phyloP scores from a whole-genome alignment of 768 basidiomycete genomes.

The Melanogaster broomeanus region DNA sequence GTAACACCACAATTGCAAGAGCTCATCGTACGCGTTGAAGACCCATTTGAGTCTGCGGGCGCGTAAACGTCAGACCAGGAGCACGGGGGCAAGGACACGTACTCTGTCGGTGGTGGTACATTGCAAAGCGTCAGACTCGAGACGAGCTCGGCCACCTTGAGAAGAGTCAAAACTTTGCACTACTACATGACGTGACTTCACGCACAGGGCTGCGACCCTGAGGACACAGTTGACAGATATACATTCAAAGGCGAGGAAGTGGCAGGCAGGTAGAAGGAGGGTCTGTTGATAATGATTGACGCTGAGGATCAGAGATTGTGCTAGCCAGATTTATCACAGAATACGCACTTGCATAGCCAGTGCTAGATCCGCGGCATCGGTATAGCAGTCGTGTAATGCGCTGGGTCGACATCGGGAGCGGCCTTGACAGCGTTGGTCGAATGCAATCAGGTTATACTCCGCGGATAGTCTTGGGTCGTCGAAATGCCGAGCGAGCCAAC shows the following conservation, averaged over 20 bases:
- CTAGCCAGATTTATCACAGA: not conserved
- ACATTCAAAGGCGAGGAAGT: slow-evolving; percentile 71
- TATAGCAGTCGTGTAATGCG: slow-evolving; percentile 70
- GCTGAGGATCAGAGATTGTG: not conserved
- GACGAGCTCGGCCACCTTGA: slow-evolving; percentile 72
- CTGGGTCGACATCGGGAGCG: slow-evolving; percentile 54
- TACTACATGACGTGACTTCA: slow-evolving; percentile 10
- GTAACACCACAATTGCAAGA: slow-evolving; percentile 62
- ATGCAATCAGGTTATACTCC: slow-evolving; percentile 70
- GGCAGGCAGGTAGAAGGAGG: slow-evolving; percentile 65
- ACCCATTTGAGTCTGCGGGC: slow-evolving; percentile 54
- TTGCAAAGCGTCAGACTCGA: slow-evolving; percentile 69
- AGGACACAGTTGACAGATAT: slow-evolving; percentile 58
- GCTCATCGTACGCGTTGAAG: slow-evolving; percentile 62
- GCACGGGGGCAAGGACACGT: slow-evolving; percentile 25
- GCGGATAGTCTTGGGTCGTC: slow-evolving; percentile 61
- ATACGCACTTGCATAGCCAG: slow-evolving; percentile 58
- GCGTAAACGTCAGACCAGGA: slow-evolving; percentile 1
- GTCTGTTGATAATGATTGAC: slow-evolving; percentile 43
- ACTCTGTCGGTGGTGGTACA: slow-evolving; percentile 70
- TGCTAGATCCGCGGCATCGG: slow-evolving; percentile 77
- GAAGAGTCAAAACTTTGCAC: slow-evolving; percentile 7
- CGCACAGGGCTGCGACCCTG: slow-evolving; percentile 67
- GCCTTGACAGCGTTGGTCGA: slow-evolving; percentile 70
- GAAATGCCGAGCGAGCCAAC: slow-evolving; percentile 68